A percentile compares a stretch with the other conserved stretches of the same genome.
Evolutionary conservation across 345 rosid species (phyloP).

Genomic region (Noccaea bulbosa): DNA sequence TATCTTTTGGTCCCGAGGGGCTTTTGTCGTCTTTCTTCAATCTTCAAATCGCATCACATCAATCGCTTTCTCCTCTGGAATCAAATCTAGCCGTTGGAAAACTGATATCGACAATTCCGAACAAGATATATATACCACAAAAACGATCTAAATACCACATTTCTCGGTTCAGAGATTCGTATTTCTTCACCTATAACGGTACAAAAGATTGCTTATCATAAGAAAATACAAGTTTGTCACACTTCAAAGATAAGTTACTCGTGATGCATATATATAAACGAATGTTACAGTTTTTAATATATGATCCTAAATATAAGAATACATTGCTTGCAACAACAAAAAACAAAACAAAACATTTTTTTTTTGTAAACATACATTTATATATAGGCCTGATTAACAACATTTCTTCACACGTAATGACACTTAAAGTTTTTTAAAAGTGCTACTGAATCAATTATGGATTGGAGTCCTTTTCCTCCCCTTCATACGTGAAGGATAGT

Average conservation of each 20-base stretch:
- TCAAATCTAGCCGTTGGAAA: constrained; percentile 33
- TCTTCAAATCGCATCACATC: constrained; percentile 4
- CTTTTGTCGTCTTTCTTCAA: constrained; percentile 3
- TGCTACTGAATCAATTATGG: constrained; percentile 34
- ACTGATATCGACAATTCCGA: neutral
- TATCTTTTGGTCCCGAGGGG: constrained; percentile 23
- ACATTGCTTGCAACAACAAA: constrained; percentile 18
- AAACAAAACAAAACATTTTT: constrained; percentile 2
- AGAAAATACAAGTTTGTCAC: constrained; percentile 8
- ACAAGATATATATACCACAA: neutral
- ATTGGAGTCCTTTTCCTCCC: constrained; percentile 45
- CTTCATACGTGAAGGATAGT: constrained; percentile 42
- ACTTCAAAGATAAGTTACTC: neutral
- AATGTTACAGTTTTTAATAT: constrained; percentile 17
- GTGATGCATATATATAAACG: constrained; percentile 7
- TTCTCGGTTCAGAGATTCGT: neutral
- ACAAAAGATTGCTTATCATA: neutral
- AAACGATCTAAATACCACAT: neutral
- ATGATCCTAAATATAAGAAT: constrained; percentile 10
- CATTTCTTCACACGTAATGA: constrained; percentile 11
- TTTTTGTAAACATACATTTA: constrained; percentile 3
- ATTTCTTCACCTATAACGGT: too few species aligned
- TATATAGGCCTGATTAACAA: constrained; percentile 9
- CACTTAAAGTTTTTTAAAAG: constrained; percentile 18
- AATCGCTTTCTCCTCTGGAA: constrained; percentile 29